Evolutionary conservation across 164 flowering plant genomes (phyloP).

Genomic region (Vitis labrusca): DNA sequence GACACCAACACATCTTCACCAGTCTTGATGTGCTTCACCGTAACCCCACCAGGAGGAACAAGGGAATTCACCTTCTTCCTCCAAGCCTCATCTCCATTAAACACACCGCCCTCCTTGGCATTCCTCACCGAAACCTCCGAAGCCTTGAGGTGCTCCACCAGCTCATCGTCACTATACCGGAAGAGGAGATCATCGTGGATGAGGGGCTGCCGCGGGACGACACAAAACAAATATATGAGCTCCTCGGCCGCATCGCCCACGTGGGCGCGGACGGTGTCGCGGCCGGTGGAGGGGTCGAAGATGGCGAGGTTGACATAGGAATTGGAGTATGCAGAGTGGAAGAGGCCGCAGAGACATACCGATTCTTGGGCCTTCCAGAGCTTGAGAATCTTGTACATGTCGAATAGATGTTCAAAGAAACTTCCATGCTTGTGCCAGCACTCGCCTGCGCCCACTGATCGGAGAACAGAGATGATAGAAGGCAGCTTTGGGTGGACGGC

Average conservation of each 20-base stretch:
- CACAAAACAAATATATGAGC: conserved; percentile 77
- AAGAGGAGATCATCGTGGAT: conserved; percentile 87
- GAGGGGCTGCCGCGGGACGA: conserved; percentile 78
- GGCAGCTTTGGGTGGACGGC: conserved; percentile 58
- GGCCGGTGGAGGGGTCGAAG: conserved; percentile 78
- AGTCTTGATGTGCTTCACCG: conserved; percentile 77
- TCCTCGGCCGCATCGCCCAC: conserved; percentile 83
- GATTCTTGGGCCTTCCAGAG: conserved; percentile 64
- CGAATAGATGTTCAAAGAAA: conserved; percentile 86
- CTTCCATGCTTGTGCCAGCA: conserved; percentile 99
- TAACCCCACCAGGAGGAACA: conserved; percentile 59
- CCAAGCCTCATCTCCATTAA: conserved; percentile 55
- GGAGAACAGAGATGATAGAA: conserved; percentile 58
- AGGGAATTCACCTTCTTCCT: conserved; percentile 59
- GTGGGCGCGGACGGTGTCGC: conserved; percentile 60
- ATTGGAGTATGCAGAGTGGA: conserved; percentile 97
- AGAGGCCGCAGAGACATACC: conserved; percentile 88
- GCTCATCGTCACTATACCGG: conserved; percentile 60
- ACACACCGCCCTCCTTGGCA: conserved; percentile 36
- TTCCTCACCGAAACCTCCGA: conserved; percentile 49
- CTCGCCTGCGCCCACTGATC: conserved; percentile 89
- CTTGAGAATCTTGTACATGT: conserved; percentile 66
- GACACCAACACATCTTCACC: conserved; percentile 70
- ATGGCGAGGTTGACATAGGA: conserved; percentile 96
- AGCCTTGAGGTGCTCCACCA: conserved; percentile 51